Evolutionary conservation across 1,284 basidiomycete species (phyloP).

Genomic region (Ceratobasidium sp.): DNA sequence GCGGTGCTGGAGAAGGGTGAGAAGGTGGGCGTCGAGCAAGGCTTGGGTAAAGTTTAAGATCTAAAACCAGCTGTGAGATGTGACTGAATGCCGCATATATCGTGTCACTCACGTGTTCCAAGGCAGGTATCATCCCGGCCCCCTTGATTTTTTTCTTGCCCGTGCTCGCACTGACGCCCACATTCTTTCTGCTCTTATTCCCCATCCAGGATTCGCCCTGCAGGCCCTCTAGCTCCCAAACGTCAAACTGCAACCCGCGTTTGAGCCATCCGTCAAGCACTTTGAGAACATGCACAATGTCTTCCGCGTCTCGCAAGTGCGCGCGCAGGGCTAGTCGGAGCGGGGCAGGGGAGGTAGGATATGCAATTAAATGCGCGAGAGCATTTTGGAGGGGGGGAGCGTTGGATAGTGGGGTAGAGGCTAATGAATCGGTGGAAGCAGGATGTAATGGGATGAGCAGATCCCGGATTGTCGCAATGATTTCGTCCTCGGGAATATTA

Average conservation of each 20-base stretch:
- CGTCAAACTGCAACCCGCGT: constrained; percentile 28
- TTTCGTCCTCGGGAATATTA: constrained; percentile 39
- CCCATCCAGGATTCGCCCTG: background rate
- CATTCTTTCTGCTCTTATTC: constrained; percentile 6
- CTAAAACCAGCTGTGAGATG: constrained; percentile 4
- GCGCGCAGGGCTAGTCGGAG: constrained; percentile 26
- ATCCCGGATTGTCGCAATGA: constrained; percentile 25
- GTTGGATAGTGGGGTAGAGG: background rate
- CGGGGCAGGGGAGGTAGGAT: constrained; percentile 26
- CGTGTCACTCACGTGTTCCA: constrained; percentile 14
- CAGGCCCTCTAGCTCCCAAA: constrained; percentile 29
- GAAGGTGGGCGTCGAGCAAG: constrained; percentile 38
- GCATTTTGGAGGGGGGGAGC: constrained; percentile 16
- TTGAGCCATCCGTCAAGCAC: constrained; percentile 32
- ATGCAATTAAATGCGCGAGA: constrained; percentile 31
- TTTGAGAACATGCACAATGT: constrained; percentile 28
- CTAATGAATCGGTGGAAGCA: background rate
- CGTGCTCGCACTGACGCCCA: constrained; percentile 17
- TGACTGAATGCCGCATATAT: background rate
- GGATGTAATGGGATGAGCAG: constrained; percentile 13
- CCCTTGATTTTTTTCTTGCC: constrained; percentile 33
- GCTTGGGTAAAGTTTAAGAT: constrained; percentile 33
- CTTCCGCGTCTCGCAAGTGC: constrained; percentile 28
- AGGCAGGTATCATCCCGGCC: constrained; percentile 28
- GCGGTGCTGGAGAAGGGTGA: constrained; percentile 34